Percentiles rank a stretch among this genome's conserved stretches.
These are phyloP conservation scores for Sedum album DNA, from an alignment of 164 flowering plant genomes.

Conservation along the genomic window DNA sequence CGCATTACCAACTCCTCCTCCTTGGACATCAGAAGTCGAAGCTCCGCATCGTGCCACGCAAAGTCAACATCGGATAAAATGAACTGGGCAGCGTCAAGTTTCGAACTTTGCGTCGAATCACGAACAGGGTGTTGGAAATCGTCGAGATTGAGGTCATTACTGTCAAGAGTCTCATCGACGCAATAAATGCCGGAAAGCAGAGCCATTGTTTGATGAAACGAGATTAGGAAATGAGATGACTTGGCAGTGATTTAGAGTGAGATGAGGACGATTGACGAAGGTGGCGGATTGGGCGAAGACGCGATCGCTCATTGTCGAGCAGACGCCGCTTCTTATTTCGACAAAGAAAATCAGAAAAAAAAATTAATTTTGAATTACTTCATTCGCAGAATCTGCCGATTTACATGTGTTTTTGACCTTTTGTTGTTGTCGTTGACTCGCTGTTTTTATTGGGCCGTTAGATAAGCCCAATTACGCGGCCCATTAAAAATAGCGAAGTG, in stretches of 20 bases:
- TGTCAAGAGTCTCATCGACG: constrained; percentile 33
- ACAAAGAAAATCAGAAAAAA: no score
- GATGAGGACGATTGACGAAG: not conserved
- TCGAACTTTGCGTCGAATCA: not conserved
- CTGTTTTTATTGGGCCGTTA: not conserved
- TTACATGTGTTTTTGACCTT: no score
- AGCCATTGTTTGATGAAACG: not conserved
- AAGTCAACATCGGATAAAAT: constrained; percentile 26
- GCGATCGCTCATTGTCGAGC: not conserved
- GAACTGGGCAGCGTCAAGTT: not conserved
- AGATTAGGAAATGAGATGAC: not conserved
- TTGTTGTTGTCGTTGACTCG: no score
- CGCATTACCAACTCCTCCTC: constrained; percentile 20
- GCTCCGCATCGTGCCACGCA: constrained; percentile 45
- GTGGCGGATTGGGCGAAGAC: no score
- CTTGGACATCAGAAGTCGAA: constrained; percentile 26
- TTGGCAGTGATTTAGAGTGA: not conserved
- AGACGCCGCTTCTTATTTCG: no score
- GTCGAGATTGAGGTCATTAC: constrained; percentile 9
- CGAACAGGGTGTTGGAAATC: constrained; percentile 10
- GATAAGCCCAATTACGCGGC: not conserved
- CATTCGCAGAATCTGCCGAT: no score
- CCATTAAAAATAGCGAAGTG: not conserved
- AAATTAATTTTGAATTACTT: no score
- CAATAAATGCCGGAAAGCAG: constrained; percentile 36